A percentile compares a stretch with the other conserved stretches of the same genome.
phyloP scores from a whole-genome alignment of 1,284 basidiomycete genomes.

The Golubevia sp. region DNA sequence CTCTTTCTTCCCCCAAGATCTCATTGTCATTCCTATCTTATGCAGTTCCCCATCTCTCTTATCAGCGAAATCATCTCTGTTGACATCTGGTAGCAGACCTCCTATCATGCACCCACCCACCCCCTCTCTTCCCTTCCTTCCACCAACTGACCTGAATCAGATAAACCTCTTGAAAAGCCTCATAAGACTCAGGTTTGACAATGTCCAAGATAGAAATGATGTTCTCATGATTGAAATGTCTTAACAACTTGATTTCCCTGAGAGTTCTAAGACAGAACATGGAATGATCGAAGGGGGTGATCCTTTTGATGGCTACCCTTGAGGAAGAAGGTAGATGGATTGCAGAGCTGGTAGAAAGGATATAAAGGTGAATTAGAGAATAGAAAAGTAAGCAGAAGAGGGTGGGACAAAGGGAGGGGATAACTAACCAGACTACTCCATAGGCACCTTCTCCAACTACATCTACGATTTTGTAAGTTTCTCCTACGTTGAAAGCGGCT shows the following conservation, averaged over 20 bases:
- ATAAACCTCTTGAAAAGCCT: constrained; percentile 90
- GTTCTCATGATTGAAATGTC: constrained; percentile 91
- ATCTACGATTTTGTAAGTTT: not conserved
- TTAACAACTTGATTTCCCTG: constrained; percentile 67
- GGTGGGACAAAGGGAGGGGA: too few species aligned
- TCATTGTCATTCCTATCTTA: too few species aligned
- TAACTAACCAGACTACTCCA: not conserved
- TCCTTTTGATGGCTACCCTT: constrained; percentile 18
- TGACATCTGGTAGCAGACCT: too few species aligned
- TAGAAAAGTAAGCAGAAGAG: too few species aligned
- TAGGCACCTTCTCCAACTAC: not conserved
- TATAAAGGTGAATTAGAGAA: too few species aligned
- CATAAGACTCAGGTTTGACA: constrained; percentile 83
- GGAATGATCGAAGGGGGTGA: constrained; percentile 15
- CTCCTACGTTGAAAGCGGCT: not conserved
- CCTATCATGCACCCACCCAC: too few species aligned
- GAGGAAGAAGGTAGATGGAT: constrained; percentile 10
- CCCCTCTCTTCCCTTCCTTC: too few species aligned
- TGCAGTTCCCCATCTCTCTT: too few species aligned
- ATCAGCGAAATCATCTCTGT: too few species aligned
- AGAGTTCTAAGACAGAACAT: constrained; percentile 16
- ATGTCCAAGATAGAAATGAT: constrained; percentile 76
- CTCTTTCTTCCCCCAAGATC: too few species aligned
- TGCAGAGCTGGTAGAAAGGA: constrained; percentile 10
- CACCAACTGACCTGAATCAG: constrained; percentile 68